These are phyloP conservation scores for Gliomastix tumulicola DNA, from an alignment of 2,329 filamentous ascomycete species.

Conservation along the genomic window DNA sequence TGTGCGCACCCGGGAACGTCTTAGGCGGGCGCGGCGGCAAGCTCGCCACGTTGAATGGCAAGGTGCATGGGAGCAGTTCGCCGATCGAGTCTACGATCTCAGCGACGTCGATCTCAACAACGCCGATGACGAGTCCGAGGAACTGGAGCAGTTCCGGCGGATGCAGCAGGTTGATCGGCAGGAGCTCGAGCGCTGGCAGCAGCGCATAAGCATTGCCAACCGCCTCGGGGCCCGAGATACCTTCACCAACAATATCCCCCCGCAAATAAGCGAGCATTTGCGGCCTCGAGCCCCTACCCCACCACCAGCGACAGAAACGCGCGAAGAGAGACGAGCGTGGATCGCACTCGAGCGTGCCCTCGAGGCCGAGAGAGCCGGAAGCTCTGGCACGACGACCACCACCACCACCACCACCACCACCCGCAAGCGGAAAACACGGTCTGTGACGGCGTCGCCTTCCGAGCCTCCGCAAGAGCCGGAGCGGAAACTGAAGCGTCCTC, in stretches of 20 bases:
- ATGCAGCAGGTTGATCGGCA: conserved; percentile 48
- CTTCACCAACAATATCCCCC: conserved; percentile 57
- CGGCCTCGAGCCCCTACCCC: conserved; percentile 39
- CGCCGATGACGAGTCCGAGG: conserved; percentile 60
- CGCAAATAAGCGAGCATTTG: conserved; percentile 54
- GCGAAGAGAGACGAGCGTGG: conserved; percentile 82
- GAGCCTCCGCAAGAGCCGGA: conserved; percentile 66
- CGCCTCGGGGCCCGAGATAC: conserved; percentile 68
- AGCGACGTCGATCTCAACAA: conserved; percentile 33
- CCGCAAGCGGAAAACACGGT: conserved; percentile 69
- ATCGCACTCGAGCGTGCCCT: conserved; percentile 82
- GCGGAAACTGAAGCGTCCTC: conserved; percentile 79
- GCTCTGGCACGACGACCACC: no score
- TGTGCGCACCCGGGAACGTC: conserved; percentile 49
- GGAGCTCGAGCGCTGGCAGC: conserved; percentile 71
- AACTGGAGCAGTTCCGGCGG: conserved; percentile 49
- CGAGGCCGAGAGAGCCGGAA: conserved; percentile 56
- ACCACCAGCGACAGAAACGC: conserved; percentile 58
- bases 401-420: conserved; percentile 37
- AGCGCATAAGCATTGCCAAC: conserved; percentile 74
- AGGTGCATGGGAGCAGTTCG: conserved; percentile 68
- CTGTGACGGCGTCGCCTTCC: conserved; percentile 62
- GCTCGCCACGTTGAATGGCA: conserved; percentile 82
- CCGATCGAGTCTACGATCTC: conserved; percentile 54
- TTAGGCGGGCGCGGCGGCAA: conserved; percentile 48